These are phyloP conservation scores for Alternaria arborescens DNA, from an alignment of 2,329 filamentous ascomycete genomes.

Conservation along the genomic window DNA sequence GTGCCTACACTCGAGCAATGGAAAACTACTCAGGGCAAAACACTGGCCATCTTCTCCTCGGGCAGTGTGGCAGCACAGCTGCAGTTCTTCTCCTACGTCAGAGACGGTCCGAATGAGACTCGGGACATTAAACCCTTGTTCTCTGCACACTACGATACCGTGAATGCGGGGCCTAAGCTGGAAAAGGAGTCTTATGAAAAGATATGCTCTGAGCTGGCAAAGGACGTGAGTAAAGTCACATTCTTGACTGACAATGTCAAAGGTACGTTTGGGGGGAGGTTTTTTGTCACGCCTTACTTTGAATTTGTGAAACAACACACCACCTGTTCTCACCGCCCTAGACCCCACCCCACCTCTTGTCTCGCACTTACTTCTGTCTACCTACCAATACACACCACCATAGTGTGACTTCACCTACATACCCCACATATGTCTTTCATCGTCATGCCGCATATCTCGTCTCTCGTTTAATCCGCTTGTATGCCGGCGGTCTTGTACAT, in stretches of 20 bases:
- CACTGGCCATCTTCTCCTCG: constrained; percentile 79
- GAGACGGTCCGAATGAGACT: constrained; percentile 44
- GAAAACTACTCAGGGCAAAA: constrained; percentile 60
- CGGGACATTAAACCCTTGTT: constrained; percentile 53
- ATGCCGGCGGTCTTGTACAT: not conserved
- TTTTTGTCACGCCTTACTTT: not conserved
- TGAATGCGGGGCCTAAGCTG: constrained; percentile 79
- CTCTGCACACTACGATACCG: constrained; percentile 71
- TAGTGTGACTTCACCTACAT: constrained; percentile 1
- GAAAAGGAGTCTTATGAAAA: constrained; percentile 71
- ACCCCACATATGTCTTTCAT: not conserved
- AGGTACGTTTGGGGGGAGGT: constrained; percentile 45
- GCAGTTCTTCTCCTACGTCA: constrained; percentile 73
- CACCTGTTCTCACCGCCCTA: constrained; percentile 8
- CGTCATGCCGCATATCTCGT: constrained; percentile 11
- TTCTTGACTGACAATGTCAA: constrained; percentile 83
- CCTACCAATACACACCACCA: constrained; percentile 3
- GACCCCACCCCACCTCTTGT: constrained; percentile 17
- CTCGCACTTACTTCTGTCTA: not conserved
- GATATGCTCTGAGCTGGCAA: constrained; percentile 63
- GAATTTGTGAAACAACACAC: constrained; percentile 18
- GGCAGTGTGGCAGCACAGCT: constrained; percentile 84
- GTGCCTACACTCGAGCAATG: constrained; percentile 69
- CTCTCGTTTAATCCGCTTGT: not conserved
- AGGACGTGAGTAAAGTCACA: constrained; percentile 66